Conservation (phyloP, 129 eudicot genomes). For the Helianthus tuberosus region DNA sequence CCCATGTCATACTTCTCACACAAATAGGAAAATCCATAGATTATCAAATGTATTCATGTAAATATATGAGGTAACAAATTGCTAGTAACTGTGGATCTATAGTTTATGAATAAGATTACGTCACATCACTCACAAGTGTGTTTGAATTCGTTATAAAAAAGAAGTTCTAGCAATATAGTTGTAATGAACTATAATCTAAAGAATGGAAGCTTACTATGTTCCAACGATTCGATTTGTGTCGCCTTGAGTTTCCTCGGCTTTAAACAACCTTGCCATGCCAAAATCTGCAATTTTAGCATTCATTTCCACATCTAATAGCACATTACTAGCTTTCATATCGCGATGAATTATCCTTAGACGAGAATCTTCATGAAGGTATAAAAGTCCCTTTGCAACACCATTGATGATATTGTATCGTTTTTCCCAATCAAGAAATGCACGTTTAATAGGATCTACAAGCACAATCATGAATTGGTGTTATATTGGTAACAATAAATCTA, state of each 20-base stretch:
- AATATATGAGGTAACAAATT: too few species aligned
- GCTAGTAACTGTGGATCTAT: too few species aligned
- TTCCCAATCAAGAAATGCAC: not conserved
- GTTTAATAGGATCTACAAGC: not conserved
- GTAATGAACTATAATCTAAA: too few species aligned
- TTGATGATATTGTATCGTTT: not conserved
- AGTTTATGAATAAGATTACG: not conserved
- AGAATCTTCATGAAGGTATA: constrained; percentile 3
- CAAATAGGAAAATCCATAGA: too few species aligned
- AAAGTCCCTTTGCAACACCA: constrained; percentile 2
- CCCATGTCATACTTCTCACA: not conserved
- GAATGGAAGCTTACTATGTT: not conserved
- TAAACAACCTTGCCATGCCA: constrained; percentile 1
- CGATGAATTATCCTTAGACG: not conserved
- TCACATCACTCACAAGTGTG: too few species aligned
- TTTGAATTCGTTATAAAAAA: not conserved
- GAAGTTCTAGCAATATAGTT: not conserved
- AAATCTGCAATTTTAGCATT: constrained; percentile 1
- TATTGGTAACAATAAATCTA: too few species aligned
- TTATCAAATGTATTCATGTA: too few species aligned
- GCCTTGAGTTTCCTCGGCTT: not conserved
- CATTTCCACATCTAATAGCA: not conserved
- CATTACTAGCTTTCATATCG: not conserved
- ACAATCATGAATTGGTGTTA: not conserved
- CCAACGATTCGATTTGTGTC: not conserved